These are phyloP conservation scores for Rhizophora mangle DNA, from an alignment of 345 rosid genomes.

Conservation along the genomic window DNA sequence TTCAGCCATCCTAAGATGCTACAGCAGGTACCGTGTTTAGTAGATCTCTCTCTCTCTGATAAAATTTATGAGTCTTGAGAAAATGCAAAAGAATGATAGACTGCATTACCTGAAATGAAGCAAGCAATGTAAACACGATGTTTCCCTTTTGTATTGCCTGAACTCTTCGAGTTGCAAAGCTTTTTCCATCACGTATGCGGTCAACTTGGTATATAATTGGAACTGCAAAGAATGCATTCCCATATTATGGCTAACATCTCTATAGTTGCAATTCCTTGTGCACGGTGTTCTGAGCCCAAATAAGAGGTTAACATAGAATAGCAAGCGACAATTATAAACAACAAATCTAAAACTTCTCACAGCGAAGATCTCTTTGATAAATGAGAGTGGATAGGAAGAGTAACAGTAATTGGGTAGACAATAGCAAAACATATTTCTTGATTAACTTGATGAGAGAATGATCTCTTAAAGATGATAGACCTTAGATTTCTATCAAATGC, in stretches of 20 bases:
- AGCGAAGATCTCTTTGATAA: too few relatives aligned
- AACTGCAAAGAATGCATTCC: slow-evolving; percentile 42
- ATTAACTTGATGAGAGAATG: too few relatives aligned
- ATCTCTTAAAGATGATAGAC: too few relatives aligned
- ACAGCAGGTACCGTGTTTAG: too few relatives aligned
- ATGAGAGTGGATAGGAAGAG: too few relatives aligned
- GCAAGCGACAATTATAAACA: background rate
- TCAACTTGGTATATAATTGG: slow-evolving; percentile 78
- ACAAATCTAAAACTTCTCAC: too few relatives aligned
- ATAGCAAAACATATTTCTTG: too few relatives aligned
- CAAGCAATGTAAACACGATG: slow-evolving; percentile 69
- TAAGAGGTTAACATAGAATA: background rate
- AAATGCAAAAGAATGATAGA: background rate
- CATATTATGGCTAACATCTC: background rate
- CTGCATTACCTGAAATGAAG: slow-evolving; percentile 79
- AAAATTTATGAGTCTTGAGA: background rate
- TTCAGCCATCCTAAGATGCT: too few relatives aligned
- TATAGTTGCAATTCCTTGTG: background rate
- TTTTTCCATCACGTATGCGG: slow-evolving; percentile 88
- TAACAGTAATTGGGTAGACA: too few relatives aligned
- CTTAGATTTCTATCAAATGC: too few relatives aligned
- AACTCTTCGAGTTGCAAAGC: slow-evolving; percentile 86
- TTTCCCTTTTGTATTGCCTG: slow-evolving; percentile 91
- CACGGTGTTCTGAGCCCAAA: background rate
- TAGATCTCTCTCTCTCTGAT: too few relatives aligned